Evolutionary conservation across 148 eudicot species (phyloP).

Genomic region (Rhododendron kiyosumense): DNA sequence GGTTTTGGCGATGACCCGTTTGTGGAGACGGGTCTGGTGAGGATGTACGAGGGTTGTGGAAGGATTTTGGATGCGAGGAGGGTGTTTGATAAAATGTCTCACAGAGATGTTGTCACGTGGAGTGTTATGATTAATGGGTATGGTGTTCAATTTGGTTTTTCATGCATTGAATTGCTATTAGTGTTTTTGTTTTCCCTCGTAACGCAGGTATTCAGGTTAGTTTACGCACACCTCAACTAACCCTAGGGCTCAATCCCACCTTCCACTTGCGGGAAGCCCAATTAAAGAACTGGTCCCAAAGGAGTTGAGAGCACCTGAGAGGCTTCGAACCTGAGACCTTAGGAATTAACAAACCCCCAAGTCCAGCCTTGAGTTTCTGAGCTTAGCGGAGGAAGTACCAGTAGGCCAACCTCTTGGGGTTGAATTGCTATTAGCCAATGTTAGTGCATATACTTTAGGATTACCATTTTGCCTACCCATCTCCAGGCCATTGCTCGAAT

Average conservation of each 20-base stretch:
- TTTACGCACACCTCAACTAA: too few relatives aligned
- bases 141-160: neutral
- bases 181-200: too few relatives aligned
- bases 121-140: slow-evolving; percentile 49
- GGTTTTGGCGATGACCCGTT: slow-evolving; percentile 42
- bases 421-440: too few relatives aligned
- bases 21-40: slow-evolving; percentile 47
- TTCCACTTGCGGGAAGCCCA: neutral
- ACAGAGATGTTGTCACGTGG: slow-evolving; percentile 47
- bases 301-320: too few relatives aligned
- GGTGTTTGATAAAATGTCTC: slow-evolving; percentile 49
- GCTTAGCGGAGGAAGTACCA: too few relatives aligned
- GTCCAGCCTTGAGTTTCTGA: too few relatives aligned
- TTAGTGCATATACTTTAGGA: neutral
- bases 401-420: too few relatives aligned
- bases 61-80: slow-evolving; percentile 33
- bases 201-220: too few relatives aligned
- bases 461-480: neutral
- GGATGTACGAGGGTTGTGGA: slow-evolving; percentile 42
- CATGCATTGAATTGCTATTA: neutral
- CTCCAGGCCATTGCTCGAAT: neutral
- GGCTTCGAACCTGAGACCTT: too few relatives aligned
- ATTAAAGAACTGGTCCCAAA: neutral
- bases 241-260: too few relatives aligned
- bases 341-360: too few relatives aligned